phyloP scores from a whole-genome alignment of 2,329 filamentous ascomycete genomes.

The Xylariaceae sp. region DNA sequence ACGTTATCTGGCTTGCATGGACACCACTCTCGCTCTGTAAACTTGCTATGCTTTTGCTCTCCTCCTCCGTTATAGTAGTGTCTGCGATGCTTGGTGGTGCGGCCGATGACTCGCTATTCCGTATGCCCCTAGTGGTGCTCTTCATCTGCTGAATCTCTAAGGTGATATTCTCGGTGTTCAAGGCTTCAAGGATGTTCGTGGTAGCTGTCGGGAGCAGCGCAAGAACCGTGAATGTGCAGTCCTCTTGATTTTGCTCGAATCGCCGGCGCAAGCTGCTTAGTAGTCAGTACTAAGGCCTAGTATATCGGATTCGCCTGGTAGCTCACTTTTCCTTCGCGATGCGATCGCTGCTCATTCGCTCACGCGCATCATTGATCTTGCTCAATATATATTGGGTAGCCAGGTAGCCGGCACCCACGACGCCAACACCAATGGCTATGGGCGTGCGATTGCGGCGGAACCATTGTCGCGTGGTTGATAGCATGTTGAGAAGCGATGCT shows the following conservation, averaged over 20 bases:
- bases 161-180: slow-evolving; percentile 91
- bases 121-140: slow-evolving; percentile 67
- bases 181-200: slow-evolving; percentile 82
- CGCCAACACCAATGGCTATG: slow-evolving; percentile 84
- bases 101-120: slow-evolving; percentile 57
- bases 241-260: slow-evolving; percentile 98
- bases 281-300: not conserved
- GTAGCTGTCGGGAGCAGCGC: slow-evolving; percentile 91
- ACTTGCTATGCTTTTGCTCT: slow-evolving; percentile 77
- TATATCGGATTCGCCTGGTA: not conserved
- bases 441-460: slow-evolving; percentile 89
- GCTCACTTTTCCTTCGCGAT: slow-evolving; percentile 95
- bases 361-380: slow-evolving; percentile 90
- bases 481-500: slow-evolving; percentile 51
- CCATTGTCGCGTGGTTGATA: slow-evolving; percentile 83
- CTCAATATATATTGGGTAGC: slow-evolving; percentile 90
- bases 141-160: slow-evolving; percentile 95
- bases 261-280: slow-evolving; percentile 79
- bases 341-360: slow-evolving; percentile 95
- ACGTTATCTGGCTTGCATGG: slow-evolving; percentile 77
- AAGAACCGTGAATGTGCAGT: slow-evolving; percentile 98
- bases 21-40: slow-evolving; percentile 82
- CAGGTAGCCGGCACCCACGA: slow-evolving; percentile 88
- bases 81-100: slow-evolving; percentile 64
- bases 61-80: slow-evolving; percentile 82